phyloP scores from a whole-genome alignment of 1,139 yeast species.

The Geotrichum australiense region DNA sequence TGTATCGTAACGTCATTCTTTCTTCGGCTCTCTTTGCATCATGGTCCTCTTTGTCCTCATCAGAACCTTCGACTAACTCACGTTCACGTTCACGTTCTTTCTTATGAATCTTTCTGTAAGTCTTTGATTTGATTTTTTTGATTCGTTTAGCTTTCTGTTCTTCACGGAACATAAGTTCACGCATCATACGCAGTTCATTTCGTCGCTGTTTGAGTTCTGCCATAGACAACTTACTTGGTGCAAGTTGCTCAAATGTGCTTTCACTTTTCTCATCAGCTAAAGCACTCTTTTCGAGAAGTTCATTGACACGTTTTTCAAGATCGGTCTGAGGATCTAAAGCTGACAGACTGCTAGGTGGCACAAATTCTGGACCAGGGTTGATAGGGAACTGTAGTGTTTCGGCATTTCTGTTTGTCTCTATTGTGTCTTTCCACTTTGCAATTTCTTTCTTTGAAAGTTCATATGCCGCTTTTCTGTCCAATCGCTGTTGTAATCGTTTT shows the following conservation, averaged over 20 bases:
- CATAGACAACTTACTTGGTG: slow-evolving; percentile 62
- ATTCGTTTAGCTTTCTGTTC: slow-evolving; percentile 85
- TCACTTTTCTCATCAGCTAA: slow-evolving; percentile 67
- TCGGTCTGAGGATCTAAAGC: slow-evolving; percentile 39
- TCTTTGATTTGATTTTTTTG: slow-evolving; percentile 89
- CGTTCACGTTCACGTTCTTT: slow-evolving; percentile 70
- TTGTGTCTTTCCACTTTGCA: slow-evolving; percentile 80
- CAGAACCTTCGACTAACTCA: slow-evolving; percentile 45
- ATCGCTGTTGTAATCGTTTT: slow-evolving; percentile 72
- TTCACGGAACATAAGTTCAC: slow-evolving; percentile 94
- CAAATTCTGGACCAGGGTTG: slow-evolving; percentile 42
- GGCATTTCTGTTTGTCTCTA: slow-evolving; percentile 71
- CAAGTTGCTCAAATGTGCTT: slow-evolving; percentile 80
- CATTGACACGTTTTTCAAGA: slow-evolving; percentile 60
- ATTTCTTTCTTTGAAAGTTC: slow-evolving; percentile 83
- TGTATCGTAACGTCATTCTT: slow-evolving; percentile 86
- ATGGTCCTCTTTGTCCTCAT: slow-evolving; percentile 46
- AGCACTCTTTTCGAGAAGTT: slow-evolving; percentile 56
- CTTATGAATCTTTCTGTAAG: slow-evolving; percentile 79
- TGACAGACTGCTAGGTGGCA: slow-evolving; percentile 46
- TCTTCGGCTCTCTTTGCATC: slow-evolving; percentile 83
- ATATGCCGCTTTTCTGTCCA: slow-evolving; percentile 86
- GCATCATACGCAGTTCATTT: slow-evolving; percentile 78
- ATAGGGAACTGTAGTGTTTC: slow-evolving; percentile 76
- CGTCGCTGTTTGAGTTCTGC: slow-evolving; percentile 77